Percentiles rank a stretch among this genome's conserved stretches.
Evolutionary conservation across 2,329 filamentous ascomycete species (phyloP).

Genomic region (Ophidiomyces ophidiicola): DNA sequence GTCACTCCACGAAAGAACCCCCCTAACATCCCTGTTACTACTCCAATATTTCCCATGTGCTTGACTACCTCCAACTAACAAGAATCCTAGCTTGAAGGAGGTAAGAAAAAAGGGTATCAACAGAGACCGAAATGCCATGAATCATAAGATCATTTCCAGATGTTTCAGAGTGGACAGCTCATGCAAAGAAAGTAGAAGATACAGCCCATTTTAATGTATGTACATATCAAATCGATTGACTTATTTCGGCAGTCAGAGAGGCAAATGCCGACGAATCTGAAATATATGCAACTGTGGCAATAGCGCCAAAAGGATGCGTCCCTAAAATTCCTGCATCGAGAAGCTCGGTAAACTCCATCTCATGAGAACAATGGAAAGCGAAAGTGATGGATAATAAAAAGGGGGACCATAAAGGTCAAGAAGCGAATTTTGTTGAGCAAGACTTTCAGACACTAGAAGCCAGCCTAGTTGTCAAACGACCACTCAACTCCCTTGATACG

Average conservation of each 20-base stretch:
- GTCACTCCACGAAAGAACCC: too few species aligned
- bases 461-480: slow-evolving; percentile 26
- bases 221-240: background rate
- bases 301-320: slow-evolving; percentile 1
- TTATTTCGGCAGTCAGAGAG: slow-evolving; percentile 6
- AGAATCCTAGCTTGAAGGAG: background rate
- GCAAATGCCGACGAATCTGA: background rate
- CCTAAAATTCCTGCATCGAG: slow-evolving; percentile 5
- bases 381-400: background rate
- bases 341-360: background rate
- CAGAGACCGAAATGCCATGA: slow-evolving; percentile 2
- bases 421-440: background rate
- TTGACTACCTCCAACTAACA: background rate
- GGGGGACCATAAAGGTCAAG: background rate
- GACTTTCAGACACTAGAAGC: slow-evolving; percentile 2
- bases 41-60: background rate
- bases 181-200: too few species aligned
- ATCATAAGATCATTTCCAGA: slow-evolving; percentile 9
- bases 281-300: background rate
- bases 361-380: slow-evolving; percentile 3
- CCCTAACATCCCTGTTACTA: background rate
- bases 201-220: too few species aligned
- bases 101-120: slow-evolving; percentile 2
- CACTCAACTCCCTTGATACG: slow-evolving; percentile 34
- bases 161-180: background rate